Conservation (phyloP, 371 early-diverging fungal genomes). For the Rhizopus stolonifer region DNA sequence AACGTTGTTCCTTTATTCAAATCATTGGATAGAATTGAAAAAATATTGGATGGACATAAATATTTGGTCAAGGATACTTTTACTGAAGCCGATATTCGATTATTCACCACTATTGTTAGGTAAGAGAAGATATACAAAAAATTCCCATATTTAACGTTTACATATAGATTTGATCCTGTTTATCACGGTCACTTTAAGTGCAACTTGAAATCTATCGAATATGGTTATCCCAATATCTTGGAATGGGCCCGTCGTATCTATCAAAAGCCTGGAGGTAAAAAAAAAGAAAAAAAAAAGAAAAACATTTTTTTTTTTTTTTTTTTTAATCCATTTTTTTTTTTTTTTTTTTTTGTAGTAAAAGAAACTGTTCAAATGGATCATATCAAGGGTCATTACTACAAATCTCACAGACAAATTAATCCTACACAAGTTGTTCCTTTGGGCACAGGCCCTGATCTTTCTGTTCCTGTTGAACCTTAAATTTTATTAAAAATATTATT, state of each 20-base stretch:
- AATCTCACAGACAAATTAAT: conserved; percentile 89
- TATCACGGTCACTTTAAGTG: conserved; percentile 93
- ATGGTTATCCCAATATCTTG: conserved; percentile 85
- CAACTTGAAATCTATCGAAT: conserved; percentile 78
- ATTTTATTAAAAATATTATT: not conserved
- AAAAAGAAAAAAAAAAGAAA: not conserved
- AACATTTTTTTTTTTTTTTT: too few relatives aligned
- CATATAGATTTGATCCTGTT: conserved; percentile 75
- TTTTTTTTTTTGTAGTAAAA: conserved; percentile 33
- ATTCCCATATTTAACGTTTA: not conserved
- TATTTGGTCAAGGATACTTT: conserved; percentile 76
- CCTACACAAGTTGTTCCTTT: conserved; percentile 88
- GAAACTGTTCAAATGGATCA: conserved; percentile 90
- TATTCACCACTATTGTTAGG: conserved; percentile 91
- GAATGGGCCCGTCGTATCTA: conserved; percentile 83
- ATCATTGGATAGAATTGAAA: conserved; percentile 84
- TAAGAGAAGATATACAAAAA: too few relatives aligned
- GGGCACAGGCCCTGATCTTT: conserved; percentile 78
- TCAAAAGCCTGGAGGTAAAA: conserved; percentile 70
- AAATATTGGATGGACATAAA: conserved; percentile 65
- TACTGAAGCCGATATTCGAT: conserved; percentile 91
- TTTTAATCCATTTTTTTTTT: too few relatives aligned
- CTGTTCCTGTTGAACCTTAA: conserved; percentile 28
- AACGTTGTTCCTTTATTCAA: conserved; percentile 72
- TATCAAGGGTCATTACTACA: conserved; percentile 93